These are phyloP conservation scores for Biancaea sappan DNA, from an alignment of 306 rosid species.

Conservation along the genomic window DNA sequence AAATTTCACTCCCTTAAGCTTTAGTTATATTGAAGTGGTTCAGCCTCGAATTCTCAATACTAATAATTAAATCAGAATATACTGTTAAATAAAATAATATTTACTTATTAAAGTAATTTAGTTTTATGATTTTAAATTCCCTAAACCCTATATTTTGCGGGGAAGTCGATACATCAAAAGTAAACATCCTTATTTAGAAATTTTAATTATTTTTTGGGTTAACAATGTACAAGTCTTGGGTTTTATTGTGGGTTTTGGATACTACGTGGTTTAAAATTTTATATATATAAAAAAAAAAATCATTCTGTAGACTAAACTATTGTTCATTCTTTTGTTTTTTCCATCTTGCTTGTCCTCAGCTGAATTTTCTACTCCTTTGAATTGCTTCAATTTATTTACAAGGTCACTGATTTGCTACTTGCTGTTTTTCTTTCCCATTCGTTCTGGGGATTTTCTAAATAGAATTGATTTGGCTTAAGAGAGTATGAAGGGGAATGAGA, in stretches of 20 bases:
- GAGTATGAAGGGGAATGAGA: slow-evolving; percentile 30
- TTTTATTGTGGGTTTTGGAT: background rate
- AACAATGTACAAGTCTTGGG: background rate
- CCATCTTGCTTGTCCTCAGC: background rate
- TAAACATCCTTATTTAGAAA: background rate
- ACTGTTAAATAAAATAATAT: background rate
- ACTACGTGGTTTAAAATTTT: background rate
- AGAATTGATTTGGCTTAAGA: slow-evolving; percentile 34
- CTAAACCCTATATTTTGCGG: background rate
- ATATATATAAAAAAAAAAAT: no score
- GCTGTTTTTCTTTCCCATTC: background rate
- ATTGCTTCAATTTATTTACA: background rate
- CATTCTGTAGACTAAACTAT: no score
- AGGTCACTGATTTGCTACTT: slow-evolving; percentile 34
- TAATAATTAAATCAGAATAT: background rate
- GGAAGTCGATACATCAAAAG: background rate
- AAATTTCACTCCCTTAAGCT: no score
- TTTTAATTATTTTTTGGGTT: background rate
- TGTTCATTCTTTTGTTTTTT: background rate
- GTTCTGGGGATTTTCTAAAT: background rate
- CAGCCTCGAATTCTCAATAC: background rate
- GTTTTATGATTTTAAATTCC: background rate
- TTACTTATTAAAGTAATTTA: background rate
- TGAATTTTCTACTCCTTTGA: background rate
- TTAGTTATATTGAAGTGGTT: background rate